Conservation (phyloP, 768 basidiomycete genomes). For the Collybia nuda region DNA sequence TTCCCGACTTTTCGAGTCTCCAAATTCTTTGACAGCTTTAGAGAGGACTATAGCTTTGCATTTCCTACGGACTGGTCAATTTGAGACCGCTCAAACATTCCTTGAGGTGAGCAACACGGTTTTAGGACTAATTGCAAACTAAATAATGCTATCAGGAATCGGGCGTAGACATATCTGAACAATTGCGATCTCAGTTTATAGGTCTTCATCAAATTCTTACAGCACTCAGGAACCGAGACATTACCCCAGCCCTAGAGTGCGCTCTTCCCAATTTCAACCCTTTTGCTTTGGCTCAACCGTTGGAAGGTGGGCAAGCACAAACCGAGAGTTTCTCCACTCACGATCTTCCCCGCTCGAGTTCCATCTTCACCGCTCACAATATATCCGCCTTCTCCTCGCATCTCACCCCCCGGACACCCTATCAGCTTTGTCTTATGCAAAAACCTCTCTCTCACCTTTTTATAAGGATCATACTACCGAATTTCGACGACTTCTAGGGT, state of each 20-base stretch:
- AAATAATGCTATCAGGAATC: slow-evolving; percentile 55
- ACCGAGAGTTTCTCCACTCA: slow-evolving; percentile 62
- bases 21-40: slow-evolving; percentile 56
- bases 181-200: slow-evolving; percentile 56
- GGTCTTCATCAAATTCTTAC: slow-evolving; percentile 74
- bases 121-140: slow-evolving; percentile 2
- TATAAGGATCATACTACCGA: slow-evolving; percentile 60
- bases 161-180: slow-evolving; percentile 50
- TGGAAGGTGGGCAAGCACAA: slow-evolving; percentile 75
- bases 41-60: slow-evolving; percentile 75
- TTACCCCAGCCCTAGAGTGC: slow-evolving; percentile 77
- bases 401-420: slow-evolving; percentile 56
- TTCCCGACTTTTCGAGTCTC: slow-evolving; percentile 63
- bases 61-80: slow-evolving; percentile 79
- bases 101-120: slow-evolving; percentile 49
- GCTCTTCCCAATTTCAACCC: slow-evolving; percentile 7
- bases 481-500: slow-evolving; percentile 68
- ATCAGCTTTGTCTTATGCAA: slow-evolving; percentile 76
- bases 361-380: slow-evolving; percentile 87
- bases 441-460: slow-evolving; percentile 60
- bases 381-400: slow-evolving; percentile 72
- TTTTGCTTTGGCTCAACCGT: slow-evolving; percentile 2
- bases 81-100: slow-evolving; percentile 74
- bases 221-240: slow-evolving; percentile 63
- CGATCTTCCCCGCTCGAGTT: slow-evolving; percentile 87